These are phyloP conservation scores for Elaphomyces granulatus DNA, from an alignment of 495 filamentous ascomycete genomes.

Conservation along the genomic window DNA sequence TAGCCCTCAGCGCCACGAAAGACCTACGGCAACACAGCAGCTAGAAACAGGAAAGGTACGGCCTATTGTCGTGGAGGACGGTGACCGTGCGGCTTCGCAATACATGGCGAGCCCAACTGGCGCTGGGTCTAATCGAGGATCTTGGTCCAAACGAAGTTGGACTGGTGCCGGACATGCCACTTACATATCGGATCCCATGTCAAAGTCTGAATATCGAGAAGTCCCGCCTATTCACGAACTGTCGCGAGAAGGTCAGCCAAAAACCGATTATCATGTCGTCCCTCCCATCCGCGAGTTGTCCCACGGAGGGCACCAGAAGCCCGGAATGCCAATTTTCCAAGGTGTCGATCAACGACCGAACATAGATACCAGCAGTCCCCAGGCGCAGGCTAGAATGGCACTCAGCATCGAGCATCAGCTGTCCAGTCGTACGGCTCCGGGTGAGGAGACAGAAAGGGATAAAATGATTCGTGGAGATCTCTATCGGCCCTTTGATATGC, in stretches of 20 bases:
- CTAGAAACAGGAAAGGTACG: constrained; percentile 27
- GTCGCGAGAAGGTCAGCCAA: constrained; percentile 26
- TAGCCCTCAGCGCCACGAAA: constrained; percentile 28
- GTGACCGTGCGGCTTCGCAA: constrained; percentile 22
- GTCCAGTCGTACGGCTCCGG: constrained; percentile 17
- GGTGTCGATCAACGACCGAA: constrained; percentile 25
- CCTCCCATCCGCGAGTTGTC: constrained; percentile 30
- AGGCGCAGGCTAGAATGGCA: constrained; percentile 33
- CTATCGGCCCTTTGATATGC: constrained; percentile 63
- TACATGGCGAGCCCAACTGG: constrained; percentile 29
- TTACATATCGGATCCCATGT: constrained; percentile 25
- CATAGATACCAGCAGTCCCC: constrained; percentile 30
- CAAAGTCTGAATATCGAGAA: constrained; percentile 29
- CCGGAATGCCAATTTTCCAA: constrained; percentile 25
- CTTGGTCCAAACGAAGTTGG: constrained; percentile 31
- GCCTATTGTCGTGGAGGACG: constrained; percentile 32
- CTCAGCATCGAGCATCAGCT: constrained; percentile 33
- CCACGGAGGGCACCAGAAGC: constrained; percentile 23
- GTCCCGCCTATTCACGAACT: constrained; percentile 32
- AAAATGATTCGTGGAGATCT: constrained; percentile 82
- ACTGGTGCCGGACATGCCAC: constrained; percentile 17
- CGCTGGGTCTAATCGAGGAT: constrained; percentile 17
- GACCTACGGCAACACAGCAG: constrained; percentile 20
- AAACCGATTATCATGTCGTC: constrained; percentile 30
- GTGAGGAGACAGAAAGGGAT: constrained; percentile 64